Conservation (phyloP, 768 basidiomycete species). For the Hygrocybe coccinea region DNA sequence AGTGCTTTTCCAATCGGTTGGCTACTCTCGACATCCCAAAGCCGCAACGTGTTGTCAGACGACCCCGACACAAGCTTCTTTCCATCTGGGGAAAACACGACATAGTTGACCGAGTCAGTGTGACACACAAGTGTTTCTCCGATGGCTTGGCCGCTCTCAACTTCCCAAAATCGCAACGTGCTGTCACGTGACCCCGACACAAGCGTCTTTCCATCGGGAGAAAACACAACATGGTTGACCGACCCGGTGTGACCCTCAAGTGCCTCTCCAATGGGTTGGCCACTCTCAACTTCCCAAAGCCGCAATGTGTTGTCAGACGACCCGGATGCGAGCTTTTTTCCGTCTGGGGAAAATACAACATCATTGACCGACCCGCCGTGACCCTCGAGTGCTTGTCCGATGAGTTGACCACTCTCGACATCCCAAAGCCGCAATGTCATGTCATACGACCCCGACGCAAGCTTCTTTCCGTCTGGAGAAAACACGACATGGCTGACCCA, state of each 20-base stretch:
- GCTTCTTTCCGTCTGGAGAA: conserved; percentile 30
- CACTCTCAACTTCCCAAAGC: no score
- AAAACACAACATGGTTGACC: not conserved
- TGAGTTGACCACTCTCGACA: not conserved
- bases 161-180: no score
- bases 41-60: not conserved
- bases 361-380: not conserved
- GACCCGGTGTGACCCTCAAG: no score
- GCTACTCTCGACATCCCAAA: not conserved
- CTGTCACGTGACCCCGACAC: no score
- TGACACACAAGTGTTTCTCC: not conserved
- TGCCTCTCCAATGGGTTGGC: no score
- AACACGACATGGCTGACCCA: conserved; percentile 22
- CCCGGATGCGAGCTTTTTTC: not conserved
- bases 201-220: not conserved
- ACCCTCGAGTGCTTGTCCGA: not conserved
- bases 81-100: no score
- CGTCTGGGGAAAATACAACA: not conserved
- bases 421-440: no score
- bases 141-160: not conserved
- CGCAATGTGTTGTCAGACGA: no score
- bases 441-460: conserved; percentile 18
- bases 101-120: not conserved
- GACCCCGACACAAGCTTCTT: not conserved
- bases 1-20: not conserved